These are phyloP conservation scores for Metschnikowia aberdeeniae DNA, from an alignment of 805 yeast species.

Conservation along the genomic window DNA sequence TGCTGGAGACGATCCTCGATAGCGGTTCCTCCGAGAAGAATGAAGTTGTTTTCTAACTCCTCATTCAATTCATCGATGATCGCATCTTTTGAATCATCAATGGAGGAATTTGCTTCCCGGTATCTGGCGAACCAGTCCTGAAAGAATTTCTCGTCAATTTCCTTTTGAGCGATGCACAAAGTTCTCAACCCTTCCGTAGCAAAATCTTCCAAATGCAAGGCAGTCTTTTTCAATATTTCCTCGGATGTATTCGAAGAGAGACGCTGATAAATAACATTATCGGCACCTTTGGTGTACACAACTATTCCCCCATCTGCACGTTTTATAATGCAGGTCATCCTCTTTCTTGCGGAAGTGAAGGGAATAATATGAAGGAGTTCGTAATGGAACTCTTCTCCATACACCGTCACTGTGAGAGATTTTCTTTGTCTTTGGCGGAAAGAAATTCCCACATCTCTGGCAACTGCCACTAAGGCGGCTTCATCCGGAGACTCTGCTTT, in stretches of 20 bases:
- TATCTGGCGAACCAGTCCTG: slow-evolving; percentile 53
- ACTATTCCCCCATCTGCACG: slow-evolving; percentile 39
- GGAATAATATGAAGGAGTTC: slow-evolving; percentile 55
- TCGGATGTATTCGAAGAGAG: slow-evolving; percentile 38
- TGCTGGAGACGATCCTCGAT: slow-evolving; percentile 76
- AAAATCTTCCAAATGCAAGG: slow-evolving; percentile 59
- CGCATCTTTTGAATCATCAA: slow-evolving; percentile 54
- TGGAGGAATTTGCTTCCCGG: slow-evolving; percentile 54
- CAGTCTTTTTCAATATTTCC: slow-evolving; percentile 50
- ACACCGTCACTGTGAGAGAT: slow-evolving; percentile 39
- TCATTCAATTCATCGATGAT: slow-evolving; percentile 50
- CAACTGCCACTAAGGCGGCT: slow-evolving; percentile 72
- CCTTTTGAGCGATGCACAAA: slow-evolving; percentile 61
- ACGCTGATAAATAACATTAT: slow-evolving; percentile 54
- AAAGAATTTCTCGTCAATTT: slow-evolving; percentile 43
- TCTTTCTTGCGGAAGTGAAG: slow-evolving; percentile 67
- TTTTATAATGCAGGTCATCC: slow-evolving; percentile 71
- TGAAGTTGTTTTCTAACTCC: slow-evolving; percentile 55
- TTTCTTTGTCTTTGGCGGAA: slow-evolving; percentile 52
- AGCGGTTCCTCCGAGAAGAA: slow-evolving; percentile 72
- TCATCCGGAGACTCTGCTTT: slow-evolving; percentile 86
- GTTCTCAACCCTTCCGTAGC: slow-evolving; percentile 80
- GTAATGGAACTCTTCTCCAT: slow-evolving; percentile 44
- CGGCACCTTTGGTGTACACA: slow-evolving; percentile 70
- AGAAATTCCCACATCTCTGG: slow-evolving; percentile 67